Conservation (phyloP, 140 eudicot species). For the Oenanthe javanica region DNA sequence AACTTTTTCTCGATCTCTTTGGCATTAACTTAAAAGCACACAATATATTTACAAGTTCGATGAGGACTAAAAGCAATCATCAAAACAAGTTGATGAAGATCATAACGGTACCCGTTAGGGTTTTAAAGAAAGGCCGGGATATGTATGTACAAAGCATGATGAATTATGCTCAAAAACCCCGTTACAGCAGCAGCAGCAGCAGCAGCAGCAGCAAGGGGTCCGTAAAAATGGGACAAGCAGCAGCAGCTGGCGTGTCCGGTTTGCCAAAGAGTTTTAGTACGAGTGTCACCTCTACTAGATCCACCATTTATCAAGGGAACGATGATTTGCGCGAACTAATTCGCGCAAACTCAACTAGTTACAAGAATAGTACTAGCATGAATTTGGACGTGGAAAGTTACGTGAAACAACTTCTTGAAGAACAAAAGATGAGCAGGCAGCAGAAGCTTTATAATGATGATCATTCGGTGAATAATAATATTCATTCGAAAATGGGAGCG, state of each 20-base stretch:
- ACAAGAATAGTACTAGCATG: neutral
- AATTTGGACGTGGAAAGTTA: neutral
- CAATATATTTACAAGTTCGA: no score
- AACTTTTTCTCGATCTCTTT: neutral
- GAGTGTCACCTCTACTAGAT: slow-evolving; percentile 11
- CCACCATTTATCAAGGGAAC: neutral
- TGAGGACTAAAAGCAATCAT: slow-evolving; percentile 19
- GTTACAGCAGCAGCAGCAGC: neutral
- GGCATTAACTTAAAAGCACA: neutral
- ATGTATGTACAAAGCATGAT: slow-evolving; percentile 35
- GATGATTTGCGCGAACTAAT: slow-evolving; percentile 29
- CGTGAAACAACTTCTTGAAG: neutral
- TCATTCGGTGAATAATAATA: neutral
- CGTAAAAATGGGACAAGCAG: neutral
- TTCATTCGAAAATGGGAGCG: neutral
- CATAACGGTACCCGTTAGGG: slow-evolving; percentile 28
- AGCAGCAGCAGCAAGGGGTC: slow-evolving; percentile 6
- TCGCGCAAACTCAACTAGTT: slow-evolving; percentile 29
- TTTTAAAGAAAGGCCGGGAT: slow-evolving; percentile 31
- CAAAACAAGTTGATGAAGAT: slow-evolving; percentile 27
- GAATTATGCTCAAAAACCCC: slow-evolving; percentile 9
- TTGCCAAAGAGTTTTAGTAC: slow-evolving; percentile 29
- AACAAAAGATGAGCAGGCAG: slow-evolving; percentile 8
- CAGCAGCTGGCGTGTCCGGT: neutral
- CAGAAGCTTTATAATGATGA: neutral